These are phyloP conservation scores for Sextonia rubra DNA, from an alignment of 164 flowering plant genomes.

Conservation along the genomic window DNA sequence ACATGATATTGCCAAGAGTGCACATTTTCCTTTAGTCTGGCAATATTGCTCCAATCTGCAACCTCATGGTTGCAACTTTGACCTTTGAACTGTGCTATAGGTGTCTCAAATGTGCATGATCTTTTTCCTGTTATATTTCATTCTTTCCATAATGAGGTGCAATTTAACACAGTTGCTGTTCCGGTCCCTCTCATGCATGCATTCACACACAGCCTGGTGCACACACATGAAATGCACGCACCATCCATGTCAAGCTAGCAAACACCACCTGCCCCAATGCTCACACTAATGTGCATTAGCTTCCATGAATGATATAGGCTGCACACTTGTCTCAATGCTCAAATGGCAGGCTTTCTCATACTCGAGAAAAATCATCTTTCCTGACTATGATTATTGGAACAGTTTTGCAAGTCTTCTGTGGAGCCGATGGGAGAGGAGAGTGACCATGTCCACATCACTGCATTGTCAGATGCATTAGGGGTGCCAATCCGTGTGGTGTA, in stretches of 20 bases:
- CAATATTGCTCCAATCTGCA: no score
- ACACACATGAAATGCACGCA: no score
- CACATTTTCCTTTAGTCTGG: no score
- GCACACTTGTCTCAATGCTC: neutral
- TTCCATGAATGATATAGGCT: neutral
- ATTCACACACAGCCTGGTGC: neutral
- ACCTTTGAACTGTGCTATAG: no score
- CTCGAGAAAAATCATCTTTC: neutral
- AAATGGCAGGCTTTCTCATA: neutral
- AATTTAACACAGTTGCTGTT: neutral
- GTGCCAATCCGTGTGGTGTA: conserved; percentile 93
- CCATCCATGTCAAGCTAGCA: neutral
- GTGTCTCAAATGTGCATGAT: no score
- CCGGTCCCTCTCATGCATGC: neutral
- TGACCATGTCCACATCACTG: conserved; percentile 94
- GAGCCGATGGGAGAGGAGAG: conserved; percentile 99
- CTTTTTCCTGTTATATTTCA: no score
- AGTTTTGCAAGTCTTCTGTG: conserved; percentile 96
- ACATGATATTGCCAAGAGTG: no score
- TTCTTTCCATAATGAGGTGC: no score
- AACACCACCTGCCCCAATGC: no score
- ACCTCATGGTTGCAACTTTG: no score
- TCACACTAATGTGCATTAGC: no score
- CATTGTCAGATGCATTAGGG: conserved; percentile 87
- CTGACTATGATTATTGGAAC: conserved; percentile 9